Conservation (phyloP, 2,329 filamentous ascomycete genomes). For the Emericellopsis atlantica region DNA sequence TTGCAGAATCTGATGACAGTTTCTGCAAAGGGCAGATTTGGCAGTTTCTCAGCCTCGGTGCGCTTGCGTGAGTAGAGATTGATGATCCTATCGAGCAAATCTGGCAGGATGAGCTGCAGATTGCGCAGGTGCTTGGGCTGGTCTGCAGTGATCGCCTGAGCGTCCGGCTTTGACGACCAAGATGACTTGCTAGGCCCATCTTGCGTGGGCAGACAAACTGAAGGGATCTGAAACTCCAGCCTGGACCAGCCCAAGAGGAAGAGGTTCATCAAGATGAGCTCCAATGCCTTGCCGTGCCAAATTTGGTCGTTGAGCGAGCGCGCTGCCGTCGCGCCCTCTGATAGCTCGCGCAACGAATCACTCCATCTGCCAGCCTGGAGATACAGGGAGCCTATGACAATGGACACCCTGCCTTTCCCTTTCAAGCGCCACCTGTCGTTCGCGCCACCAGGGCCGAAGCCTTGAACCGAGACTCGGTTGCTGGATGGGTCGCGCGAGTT, state of each 20-base stretch:
- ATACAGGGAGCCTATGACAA: slow-evolving; percentile 76
- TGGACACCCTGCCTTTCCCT: slow-evolving; percentile 65
- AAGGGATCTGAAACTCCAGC: slow-evolving; percentile 67
- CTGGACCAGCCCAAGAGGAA: slow-evolving; percentile 75
- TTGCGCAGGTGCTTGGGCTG: slow-evolving; percentile 41
- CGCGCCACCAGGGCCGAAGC: slow-evolving; percentile 58
- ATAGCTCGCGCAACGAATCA: slow-evolving; percentile 73
- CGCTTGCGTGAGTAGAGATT: slow-evolving; percentile 61
- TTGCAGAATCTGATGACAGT: slow-evolving; percentile 62
- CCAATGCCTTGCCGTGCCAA: slow-evolving; percentile 95
- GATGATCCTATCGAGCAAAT: slow-evolving; percentile 62
- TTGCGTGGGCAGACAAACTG: slow-evolving; percentile 37
- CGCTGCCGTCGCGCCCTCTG: slow-evolving; percentile 66
- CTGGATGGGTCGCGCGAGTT: slow-evolving; percentile 35
- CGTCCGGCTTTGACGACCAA: slow-evolving; percentile 9
- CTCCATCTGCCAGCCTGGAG: slow-evolving; percentile 82
- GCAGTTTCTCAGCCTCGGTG: slow-evolving; percentile 59
- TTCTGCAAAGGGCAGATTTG: slow-evolving; percentile 60
- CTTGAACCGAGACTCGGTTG: slow-evolving; percentile 51
- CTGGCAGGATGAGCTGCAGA: slow-evolving; percentile 51
- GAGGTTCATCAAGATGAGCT: slow-evolving; percentile 73
- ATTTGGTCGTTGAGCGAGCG: slow-evolving; percentile 77
- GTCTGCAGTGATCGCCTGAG: slow-evolving; percentile 20
- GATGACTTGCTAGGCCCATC: slow-evolving; percentile 28
- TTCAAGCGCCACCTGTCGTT: slow-evolving; percentile 70